Evolutionary conservation across 768 basidiomycete genomes (phyloP), one percentile per base, ranked within the genome.

Genomic region (Boletales sp.): DNA sequence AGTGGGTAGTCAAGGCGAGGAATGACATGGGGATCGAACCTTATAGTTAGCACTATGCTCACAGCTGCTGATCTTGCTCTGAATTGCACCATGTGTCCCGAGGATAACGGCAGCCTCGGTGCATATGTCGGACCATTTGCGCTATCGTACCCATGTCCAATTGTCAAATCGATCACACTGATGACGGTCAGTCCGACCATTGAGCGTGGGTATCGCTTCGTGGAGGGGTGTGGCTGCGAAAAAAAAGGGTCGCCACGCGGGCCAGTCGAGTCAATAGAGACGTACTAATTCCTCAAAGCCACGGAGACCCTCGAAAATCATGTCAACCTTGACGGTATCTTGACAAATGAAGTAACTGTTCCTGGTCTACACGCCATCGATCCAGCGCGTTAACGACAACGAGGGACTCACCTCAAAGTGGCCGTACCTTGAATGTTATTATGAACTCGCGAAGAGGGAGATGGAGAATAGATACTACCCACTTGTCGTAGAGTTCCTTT

Each of bases 31-130:
- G 5, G 13, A 13, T 62, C 72, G 8, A 64, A 87, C 87, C 89
- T 74, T 33, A 80, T 77, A 1, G 92, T 94, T 44, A 93, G 70
- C 1, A 81, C 79, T 38, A 92, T 74, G 53, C 69, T 79, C 19
- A 72, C 74, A 5, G 70, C 71, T 41, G 73, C 70, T 1, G 57
- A 64, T 40, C 54, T 53, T 3, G 82, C 86, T 46, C 82, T 72
- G 64, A 94, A 86, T 56, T 87, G 85, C 37, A 94, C 81, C 92
- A 94, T 93, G 56, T 94, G 84, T 7, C 90, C 84, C 0, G 83
- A 84, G 17, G 90, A 89, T 32, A 89, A 65, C 17, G 86, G 86
- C 17, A 90, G 70, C 25, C 69, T 67, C 12, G 89, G 84, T 56
- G 75, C 69, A 61, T 75, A 82, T 3, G 73, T 73, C 1, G 86